These are phyloP conservation scores for Daldinia caldariorum DNA, from an alignment of 495 filamentous ascomycete species.

Conservation along the genomic window DNA sequence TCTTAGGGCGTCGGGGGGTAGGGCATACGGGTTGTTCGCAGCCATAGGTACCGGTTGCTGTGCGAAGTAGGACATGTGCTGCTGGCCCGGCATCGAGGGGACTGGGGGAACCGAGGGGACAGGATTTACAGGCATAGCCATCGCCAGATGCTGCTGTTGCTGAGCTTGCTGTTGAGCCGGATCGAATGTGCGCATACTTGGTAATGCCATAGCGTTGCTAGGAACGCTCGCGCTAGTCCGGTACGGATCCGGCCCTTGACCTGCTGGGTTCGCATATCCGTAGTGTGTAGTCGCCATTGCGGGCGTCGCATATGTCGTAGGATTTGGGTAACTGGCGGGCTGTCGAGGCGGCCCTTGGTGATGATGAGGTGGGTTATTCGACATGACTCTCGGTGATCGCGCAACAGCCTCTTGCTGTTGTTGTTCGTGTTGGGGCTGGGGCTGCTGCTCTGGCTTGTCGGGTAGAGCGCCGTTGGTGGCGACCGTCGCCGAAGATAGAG, in stretches of 20 bases:
- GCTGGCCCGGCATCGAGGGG: constrained; percentile 48
- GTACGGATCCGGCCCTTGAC: constrained; percentile 59
- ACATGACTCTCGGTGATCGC: constrained; percentile 57
- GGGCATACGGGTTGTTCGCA: constrained; percentile 58
- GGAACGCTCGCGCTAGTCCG: constrained; percentile 59
- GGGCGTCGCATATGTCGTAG: constrained; percentile 62
- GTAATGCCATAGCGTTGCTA: constrained; percentile 67
- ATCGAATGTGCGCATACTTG: constrained; percentile 71
- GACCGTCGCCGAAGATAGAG: constrained; percentile 32
- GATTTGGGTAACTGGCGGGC: constrained; percentile 64
- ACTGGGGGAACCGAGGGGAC: constrained; percentile 45
- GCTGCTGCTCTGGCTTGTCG: constrained; percentile 25
- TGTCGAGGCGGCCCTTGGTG: constrained; percentile 57
- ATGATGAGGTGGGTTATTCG: constrained; percentile 57
- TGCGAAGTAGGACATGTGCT: constrained; percentile 49
- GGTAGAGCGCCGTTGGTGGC: constrained; percentile 31
- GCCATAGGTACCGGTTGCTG: constrained; percentile 50
- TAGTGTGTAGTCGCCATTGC: constrained; percentile 63
- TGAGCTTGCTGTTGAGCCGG: constrained; percentile 57
- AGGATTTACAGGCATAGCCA: constrained; percentile 47
- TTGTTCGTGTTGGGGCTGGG: constrained; percentile 10
- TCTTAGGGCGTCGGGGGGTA: constrained; percentile 53
- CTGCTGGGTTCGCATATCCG: constrained; percentile 60
- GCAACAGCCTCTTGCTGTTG: constrained; percentile 43
- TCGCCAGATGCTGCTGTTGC: constrained; percentile 54